Evolutionary conservation across 176 grass and related monocot species (phyloP).

Genomic region (Leersia perrieri): DNA sequence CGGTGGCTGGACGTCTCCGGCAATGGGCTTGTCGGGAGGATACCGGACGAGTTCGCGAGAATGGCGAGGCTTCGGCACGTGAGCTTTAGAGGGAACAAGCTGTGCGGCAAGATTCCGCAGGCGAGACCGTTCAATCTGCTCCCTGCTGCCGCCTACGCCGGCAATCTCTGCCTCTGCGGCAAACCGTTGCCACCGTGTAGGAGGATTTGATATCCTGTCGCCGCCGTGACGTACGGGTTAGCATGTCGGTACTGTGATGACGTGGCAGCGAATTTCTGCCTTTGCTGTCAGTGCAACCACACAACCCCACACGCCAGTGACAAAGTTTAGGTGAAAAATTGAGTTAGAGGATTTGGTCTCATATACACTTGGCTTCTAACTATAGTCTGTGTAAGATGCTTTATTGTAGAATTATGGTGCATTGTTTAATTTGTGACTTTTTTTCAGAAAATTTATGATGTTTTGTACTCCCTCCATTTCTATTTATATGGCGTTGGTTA

Average conservation of each 20-base stretch:
- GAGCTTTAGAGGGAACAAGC: slow-evolving; percentile 59
- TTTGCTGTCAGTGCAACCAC: neutral
- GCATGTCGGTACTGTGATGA: neutral
- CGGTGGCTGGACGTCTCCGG: slow-evolving; percentile 59
- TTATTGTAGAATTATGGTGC: neutral
- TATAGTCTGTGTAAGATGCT: neutral
- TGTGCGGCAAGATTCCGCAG: slow-evolving; percentile 75
- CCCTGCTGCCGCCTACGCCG: slow-evolving; percentile 58
- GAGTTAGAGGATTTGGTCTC: no score
- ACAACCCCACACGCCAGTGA: no score
- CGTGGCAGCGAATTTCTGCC: neutral
- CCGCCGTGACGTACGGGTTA: neutral
- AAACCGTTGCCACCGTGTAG: slow-evolving; percentile 69
- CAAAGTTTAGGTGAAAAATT: no score
- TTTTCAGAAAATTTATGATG: no score
- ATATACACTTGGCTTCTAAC: no score
- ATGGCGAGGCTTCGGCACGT: slow-evolving; percentile 53
- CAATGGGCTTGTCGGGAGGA: slow-evolving; percentile 61
- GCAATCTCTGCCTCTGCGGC: slow-evolving; percentile 81
- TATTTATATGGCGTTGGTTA: no score
- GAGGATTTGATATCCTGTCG: slow-evolving; percentile 30
- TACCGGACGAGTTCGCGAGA: slow-evolving; percentile 53
- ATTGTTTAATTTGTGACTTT: neutral
- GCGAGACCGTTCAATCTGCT: slow-evolving; percentile 60
- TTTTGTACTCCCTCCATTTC: no score